phyloP scores from a whole-genome alignment of 352 stramenopile species.

The Phytophthora meadii region DNA sequence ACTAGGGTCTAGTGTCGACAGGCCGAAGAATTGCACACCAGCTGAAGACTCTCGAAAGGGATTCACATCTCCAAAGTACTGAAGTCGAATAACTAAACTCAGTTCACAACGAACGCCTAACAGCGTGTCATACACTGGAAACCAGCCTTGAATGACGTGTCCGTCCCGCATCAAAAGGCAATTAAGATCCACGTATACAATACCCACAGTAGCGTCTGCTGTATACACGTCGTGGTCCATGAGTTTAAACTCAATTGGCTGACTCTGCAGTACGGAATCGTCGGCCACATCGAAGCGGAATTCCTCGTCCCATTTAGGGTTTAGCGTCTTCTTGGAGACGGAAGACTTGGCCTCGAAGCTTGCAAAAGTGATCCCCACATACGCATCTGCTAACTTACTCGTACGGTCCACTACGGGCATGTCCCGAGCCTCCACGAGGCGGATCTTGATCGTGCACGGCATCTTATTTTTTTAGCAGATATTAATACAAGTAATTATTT shows the following conservation, averaged over 20 bases:
- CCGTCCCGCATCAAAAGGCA: slow-evolving; percentile 95
- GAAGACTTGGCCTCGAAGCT: slow-evolving; percentile 90
- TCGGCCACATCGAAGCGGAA: slow-evolving; percentile 99
- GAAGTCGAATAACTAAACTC: slow-evolving; percentile 94
- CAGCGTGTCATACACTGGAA: slow-evolving; percentile 98
- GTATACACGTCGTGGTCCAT: slow-evolving; percentile 96
- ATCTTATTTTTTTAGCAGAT: slow-evolving; percentile 41
- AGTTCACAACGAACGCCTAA: slow-evolving; percentile 96
- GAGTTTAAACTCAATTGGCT: slow-evolving; percentile 98
- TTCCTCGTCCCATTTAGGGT: slow-evolving; percentile 98
- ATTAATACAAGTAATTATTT: too few species aligned
- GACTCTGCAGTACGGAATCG: slow-evolving; percentile 97
- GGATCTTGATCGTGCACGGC: slow-evolving; percentile 93
- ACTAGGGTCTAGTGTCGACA: slow-evolving; percentile 93
- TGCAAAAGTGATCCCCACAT: slow-evolving; percentile 89
- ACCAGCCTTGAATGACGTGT: slow-evolving; percentile 96
- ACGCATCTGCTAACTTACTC: slow-evolving; percentile 85
- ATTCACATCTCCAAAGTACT: slow-evolving; percentile 98
- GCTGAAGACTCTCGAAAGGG: slow-evolving; percentile 97
- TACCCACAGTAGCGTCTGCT: slow-evolving; percentile 94
- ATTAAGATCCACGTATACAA: slow-evolving; percentile 99
- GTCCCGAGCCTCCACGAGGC: slow-evolving; percentile 87
- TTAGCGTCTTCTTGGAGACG: slow-evolving; percentile 93
- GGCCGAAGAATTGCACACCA: slow-evolving; percentile 97
- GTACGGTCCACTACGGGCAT: slow-evolving; percentile 88